Conservation (phyloP, 306 rosid species). For the Alnus rubra region DNA sequence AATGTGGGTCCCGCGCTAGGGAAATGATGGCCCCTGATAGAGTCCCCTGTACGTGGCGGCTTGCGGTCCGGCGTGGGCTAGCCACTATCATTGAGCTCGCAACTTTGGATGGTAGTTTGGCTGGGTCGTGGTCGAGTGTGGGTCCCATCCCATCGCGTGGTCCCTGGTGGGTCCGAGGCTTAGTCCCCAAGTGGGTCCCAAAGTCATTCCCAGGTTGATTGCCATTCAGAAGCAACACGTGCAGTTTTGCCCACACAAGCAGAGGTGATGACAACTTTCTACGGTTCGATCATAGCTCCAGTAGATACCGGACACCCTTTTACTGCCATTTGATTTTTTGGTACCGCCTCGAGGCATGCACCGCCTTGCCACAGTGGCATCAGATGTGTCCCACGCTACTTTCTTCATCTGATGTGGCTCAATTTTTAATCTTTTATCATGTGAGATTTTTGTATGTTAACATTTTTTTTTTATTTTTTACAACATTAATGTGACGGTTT, state of each 20-base stretch:
- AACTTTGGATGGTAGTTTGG: conserved; percentile 29
- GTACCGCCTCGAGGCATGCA: conserved; percentile 1
- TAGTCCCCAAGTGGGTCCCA: not conserved
- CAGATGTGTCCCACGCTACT: not conserved
- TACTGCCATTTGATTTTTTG: not conserved
- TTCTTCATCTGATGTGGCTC: not conserved
- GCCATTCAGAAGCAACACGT: not conserved
- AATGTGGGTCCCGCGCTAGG: conserved; percentile 44
- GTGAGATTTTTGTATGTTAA: not conserved
- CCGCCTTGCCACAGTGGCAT: not conserved
- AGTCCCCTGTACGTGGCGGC: conserved; percentile 46
- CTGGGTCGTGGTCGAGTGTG: conserved; percentile 3
- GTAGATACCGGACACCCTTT: not conserved
- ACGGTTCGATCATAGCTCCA: not conserved
- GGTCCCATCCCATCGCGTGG: conserved; percentile 22
- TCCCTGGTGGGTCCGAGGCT: conserved; percentile 9
- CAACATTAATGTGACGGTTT: no score
- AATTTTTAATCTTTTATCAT: not conserved
- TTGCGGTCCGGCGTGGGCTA: conserved; percentile 68
- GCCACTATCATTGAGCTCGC: conserved; percentile 58
- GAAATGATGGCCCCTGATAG: conserved; percentile 33
- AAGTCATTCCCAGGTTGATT: not conserved
- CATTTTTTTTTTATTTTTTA: no score
- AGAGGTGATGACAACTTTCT: not conserved
- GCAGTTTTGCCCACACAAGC: not conserved